phyloP scores from a whole-genome alignment of 345 rosid genomes.

The Erodium maritimum region DNA sequence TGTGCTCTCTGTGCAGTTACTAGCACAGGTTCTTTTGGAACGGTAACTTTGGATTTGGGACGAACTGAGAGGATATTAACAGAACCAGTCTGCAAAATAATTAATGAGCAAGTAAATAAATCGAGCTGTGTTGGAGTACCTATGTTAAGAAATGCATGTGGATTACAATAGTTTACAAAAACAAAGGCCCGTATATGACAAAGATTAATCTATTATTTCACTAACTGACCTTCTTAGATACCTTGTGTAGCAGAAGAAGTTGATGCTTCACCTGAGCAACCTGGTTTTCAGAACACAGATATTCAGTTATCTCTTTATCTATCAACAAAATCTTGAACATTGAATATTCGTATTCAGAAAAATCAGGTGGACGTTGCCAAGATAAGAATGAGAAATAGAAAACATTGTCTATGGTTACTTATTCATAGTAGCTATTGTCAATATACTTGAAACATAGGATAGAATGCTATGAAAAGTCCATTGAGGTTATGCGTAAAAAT shows the following conservation, averaged over 20 bases:
- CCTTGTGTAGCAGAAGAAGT: slow-evolving; percentile 44
- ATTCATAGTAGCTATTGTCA: neutral
- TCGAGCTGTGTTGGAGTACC: neutral
- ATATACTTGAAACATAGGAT: too few species aligned
- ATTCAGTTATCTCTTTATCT: neutral
- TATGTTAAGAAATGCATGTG: neutral
- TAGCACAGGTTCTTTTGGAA: slow-evolving; percentile 46
- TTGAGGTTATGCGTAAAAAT: too few species aligned
- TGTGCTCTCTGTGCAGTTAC: slow-evolving; percentile 49
- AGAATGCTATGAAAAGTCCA: too few species aligned
- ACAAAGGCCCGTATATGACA: neutral
- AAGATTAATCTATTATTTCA: neutral
- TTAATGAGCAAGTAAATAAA: neutral
- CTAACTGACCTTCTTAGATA: slow-evolving; percentile 23
- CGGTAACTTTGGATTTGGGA: slow-evolving; percentile 26
- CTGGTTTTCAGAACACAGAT: slow-evolving; percentile 25
- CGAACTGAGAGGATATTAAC: slow-evolving; percentile 10
- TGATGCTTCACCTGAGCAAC: slow-evolving; percentile 51
- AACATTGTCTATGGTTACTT: too few species aligned
- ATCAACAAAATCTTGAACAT: neutral
- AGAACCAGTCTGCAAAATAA: slow-evolving; percentile 17
- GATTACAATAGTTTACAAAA: neutral
- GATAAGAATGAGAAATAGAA: neutral
- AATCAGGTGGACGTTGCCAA: too few species aligned
- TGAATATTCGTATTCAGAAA: neutral